A percentile compares a stretch with the other conserved stretches of the same genome.
These are phyloP conservation scores for Pseudonectria buxi DNA, from an alignment of 2,329 filamentous ascomycete genomes.

Conservation along the genomic window DNA sequence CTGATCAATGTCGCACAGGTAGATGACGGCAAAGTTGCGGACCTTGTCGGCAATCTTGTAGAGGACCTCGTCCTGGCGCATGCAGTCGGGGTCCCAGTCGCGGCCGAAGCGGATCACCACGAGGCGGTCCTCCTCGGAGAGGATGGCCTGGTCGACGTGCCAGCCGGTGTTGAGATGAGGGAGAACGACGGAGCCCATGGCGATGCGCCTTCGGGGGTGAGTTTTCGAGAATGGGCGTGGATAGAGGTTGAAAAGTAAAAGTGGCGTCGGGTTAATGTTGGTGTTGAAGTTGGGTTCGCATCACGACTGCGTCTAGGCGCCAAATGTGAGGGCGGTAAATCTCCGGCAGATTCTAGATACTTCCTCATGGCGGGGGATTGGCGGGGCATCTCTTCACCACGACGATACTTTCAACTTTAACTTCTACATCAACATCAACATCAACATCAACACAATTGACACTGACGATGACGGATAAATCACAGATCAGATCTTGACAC, in stretches of 20 bases:
- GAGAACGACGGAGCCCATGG: slow-evolving; percentile 77
- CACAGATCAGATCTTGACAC: background rate
- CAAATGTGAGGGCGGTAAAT: too few relatives aligned
- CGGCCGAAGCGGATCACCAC: slow-evolving; percentile 91
- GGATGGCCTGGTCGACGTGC: slow-evolving; percentile 97
- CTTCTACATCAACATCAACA: too few relatives aligned
- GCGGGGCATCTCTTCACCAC: too few relatives aligned
- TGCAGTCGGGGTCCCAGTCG: slow-evolving; percentile 70
- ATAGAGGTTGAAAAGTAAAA: too few relatives aligned
- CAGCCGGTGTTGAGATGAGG: slow-evolving; percentile 88
- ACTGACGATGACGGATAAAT: too few relatives aligned
- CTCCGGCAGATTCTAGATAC: too few relatives aligned
- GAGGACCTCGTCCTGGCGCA: slow-evolving; percentile 81
- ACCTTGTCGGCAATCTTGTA: slow-evolving; percentile 90
- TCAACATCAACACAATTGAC: too few relatives aligned
- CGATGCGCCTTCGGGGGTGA: background rate
- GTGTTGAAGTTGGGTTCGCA: too few relatives aligned
- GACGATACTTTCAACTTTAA: too few relatives aligned
- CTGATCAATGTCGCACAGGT: slow-evolving; percentile 87
- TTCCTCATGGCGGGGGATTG: too few relatives aligned
- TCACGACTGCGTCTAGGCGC: too few relatives aligned
- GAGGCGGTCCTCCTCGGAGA: slow-evolving; percentile 78
- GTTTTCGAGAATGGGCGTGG: background rate
- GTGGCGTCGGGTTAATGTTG: too few relatives aligned
- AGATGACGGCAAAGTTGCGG: slow-evolving; percentile 89